Evolutionary conservation across 148 eudicot species (phyloP).

Genomic region (Vaccinium myrtillus): DNA sequence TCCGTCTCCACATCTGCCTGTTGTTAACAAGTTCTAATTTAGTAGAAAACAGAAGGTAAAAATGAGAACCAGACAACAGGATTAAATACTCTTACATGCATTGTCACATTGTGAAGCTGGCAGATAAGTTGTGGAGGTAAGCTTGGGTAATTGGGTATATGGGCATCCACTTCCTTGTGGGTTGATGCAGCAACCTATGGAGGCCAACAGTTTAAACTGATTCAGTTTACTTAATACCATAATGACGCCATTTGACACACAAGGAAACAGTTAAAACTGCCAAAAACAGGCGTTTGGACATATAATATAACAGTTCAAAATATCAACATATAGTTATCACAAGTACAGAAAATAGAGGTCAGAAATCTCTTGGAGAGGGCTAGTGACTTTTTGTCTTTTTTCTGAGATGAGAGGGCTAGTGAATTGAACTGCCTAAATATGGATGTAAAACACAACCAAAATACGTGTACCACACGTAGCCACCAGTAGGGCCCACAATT

Average conservation of each 20-base stretch:
- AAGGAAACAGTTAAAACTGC: not conserved
- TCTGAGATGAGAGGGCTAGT: not conserved
- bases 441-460: not conserved
- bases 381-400: not conserved
- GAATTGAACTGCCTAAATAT: constrained; percentile 6
- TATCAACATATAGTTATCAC: not conserved
- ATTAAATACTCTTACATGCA: constrained; percentile 53
- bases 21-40: constrained; percentile 21
- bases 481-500: not conserved
- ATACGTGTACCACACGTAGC: not conserved
- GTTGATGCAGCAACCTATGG: constrained; percentile 86
- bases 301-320: not conserved
- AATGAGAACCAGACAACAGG: constrained; percentile 7
- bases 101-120: constrained; percentile 93
- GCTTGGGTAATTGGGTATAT: constrained; percentile 86
- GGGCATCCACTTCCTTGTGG: constrained; percentile 78
- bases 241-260: not conserved
- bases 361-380: not conserved
- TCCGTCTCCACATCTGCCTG: constrained; percentile 95
- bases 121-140: constrained; percentile 85
- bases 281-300: not conserved
- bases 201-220: not conserved
- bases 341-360: not conserved
- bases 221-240: not conserved
- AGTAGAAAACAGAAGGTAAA: not conserved